These are phyloP conservation scores for Fraxinus platypoda DNA, from an alignment of 305 asterid genomes.

Conservation along the genomic window DNA sequence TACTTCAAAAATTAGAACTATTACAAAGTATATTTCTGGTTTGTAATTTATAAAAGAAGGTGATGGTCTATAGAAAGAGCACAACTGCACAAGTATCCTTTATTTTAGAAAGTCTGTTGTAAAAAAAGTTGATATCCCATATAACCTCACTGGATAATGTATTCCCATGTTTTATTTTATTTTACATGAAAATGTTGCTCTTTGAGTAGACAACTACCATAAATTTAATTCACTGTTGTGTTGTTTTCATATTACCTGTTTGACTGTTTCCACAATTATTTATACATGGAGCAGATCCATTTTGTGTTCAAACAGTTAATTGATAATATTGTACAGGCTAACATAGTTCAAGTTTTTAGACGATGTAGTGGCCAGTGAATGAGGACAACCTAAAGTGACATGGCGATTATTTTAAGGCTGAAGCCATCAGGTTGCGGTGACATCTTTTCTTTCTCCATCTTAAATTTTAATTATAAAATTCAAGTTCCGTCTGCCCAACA, in stretches of 20 bases:
- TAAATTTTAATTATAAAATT: neutral
- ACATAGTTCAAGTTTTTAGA: neutral
- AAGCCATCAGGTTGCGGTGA: neutral
- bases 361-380: neutral
- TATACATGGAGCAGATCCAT: neutral
- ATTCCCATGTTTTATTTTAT: neutral
- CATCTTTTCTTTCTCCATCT: neutral
- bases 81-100: neutral
- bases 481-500: neutral
- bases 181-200: neutral
- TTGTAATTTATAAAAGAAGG: neutral
- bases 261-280: neutral
- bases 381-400: neutral
- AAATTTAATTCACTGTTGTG: neutral
- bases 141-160: neutral
- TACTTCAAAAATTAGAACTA: conserved; percentile 12
- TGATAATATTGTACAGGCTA: neutral
- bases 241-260: neutral
- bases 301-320: neutral
- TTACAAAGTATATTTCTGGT: neutral
- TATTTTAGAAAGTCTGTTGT: neutral
- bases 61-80: neutral
- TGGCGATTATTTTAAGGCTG: neutral
- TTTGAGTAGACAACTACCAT: neutral
- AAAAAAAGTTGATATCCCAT: neutral